phyloP scores from a whole-genome alignment of 495 filamentous ascomycete genomes.

The Podospora sp. region DNA sequence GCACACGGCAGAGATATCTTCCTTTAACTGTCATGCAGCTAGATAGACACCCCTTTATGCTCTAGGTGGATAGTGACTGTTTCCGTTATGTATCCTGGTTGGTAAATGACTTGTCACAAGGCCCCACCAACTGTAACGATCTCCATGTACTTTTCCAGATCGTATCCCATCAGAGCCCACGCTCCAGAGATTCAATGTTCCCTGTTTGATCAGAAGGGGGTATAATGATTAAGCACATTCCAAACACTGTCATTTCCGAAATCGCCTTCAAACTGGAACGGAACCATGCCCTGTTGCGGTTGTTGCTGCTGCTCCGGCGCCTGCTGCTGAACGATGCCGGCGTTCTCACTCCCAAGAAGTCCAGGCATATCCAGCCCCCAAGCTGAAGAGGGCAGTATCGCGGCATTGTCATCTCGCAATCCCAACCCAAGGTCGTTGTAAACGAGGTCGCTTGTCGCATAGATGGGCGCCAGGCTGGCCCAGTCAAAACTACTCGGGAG shows the following conservation, averaged over 20 bases:
- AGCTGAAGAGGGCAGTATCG: not conserved
- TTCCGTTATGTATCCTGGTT: too few species aligned
- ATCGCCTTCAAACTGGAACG: slow-evolving; percentile 48
- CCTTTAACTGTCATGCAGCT: not conserved
- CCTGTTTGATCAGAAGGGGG: slow-evolving; percentile 15
- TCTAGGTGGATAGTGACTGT: too few species aligned
- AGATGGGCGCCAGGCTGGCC: slow-evolving; percentile 53
- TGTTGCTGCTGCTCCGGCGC: slow-evolving; percentile 34
- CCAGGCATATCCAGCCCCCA: slow-evolving; percentile 19
- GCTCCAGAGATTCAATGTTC: not conserved
- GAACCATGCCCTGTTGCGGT: slow-evolving; percentile 25
- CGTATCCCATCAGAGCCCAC: too few species aligned
- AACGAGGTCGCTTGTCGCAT: slow-evolving; percentile 55
- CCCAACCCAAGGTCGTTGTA: slow-evolving; percentile 51
- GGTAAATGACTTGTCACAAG: too few species aligned
- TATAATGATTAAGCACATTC: slow-evolving; percentile 55
- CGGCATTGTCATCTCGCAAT: slow-evolving; percentile 27
- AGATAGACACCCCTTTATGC: not conserved
- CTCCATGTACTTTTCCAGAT: too few species aligned
- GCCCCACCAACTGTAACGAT: too few species aligned
- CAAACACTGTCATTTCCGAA: slow-evolving; percentile 58
- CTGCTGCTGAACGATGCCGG: slow-evolving; percentile 5
- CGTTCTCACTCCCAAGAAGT: not conserved
- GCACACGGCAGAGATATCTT: not conserved
- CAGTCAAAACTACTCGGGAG: slow-evolving; percentile 50